Base-by-base conservation (phyloP, 495 filamentous ascomycete species). In the Podospora comata region DNA sequence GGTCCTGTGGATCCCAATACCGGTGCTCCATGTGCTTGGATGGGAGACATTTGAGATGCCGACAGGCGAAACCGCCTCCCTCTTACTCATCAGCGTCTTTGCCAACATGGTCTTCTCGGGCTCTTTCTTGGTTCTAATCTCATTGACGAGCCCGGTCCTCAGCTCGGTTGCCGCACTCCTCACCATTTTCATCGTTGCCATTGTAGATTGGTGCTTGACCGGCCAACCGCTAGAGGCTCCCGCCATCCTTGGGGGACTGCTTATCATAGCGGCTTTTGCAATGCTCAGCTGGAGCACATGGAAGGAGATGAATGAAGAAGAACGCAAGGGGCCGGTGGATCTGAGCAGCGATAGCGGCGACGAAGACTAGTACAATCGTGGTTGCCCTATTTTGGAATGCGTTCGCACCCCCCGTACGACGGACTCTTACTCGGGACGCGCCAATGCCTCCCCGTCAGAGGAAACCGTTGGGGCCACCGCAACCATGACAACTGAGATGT, bases 101-200 rank as follows among this genome's bases (percentile, higher is more conserved):
- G 87, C 93, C 71, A 97, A 97, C 82, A 92, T 92, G 63, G 88
- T 73, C 0, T 99, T 99, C 78, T 92, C 93, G 15, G 95, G 95
- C n/a, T 90, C 88, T 30, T 98, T 99, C 80, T 83, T 99, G 18
- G 89, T 96, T 26, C 84, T 99, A 19, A 98, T 99, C 67, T 91
- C 88, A 11, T 84, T 99, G 11, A 99, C 95, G 3, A 93, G 90
- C 19, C 95, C 95, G 4, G 95, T 99, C 7, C 83, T 99, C 5
- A 93, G 89, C 66, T 93, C 89, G 18, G 95, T 99, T 7, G 95
- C 95, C 5, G 92, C 93, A 5, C 85, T 99, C 56, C 85, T 99
- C 30, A 98, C 95, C 18, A 98, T 99, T 71, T 97, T 99, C 83
- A 85, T 97, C 63, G 94, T 99, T 2, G 94, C 94, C 0, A 84